Conservation (phyloP, 106 monocot species). For the Dioscorea alata region DNA sequence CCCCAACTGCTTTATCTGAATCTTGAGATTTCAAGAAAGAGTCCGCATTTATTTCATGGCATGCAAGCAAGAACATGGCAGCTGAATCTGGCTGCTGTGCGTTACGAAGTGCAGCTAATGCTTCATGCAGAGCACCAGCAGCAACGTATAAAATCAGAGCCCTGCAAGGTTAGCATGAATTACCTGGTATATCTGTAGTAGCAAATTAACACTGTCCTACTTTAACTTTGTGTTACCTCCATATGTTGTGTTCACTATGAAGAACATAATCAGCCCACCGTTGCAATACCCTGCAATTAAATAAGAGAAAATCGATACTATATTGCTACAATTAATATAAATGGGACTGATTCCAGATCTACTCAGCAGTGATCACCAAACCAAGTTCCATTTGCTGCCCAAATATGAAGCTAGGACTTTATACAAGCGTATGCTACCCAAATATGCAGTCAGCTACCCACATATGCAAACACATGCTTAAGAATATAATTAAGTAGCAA, state of each 20-base stretch:
- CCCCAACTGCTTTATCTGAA: slow-evolving; percentile 9
- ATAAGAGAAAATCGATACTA: too few species aligned
- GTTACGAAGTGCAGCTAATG: slow-evolving; percentile 73
- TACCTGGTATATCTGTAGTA: neutral
- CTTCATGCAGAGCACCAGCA: slow-evolving; percentile 82
- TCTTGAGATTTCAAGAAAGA: slow-evolving; percentile 13
- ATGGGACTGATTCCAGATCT: too few species aligned
- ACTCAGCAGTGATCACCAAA: too few species aligned
- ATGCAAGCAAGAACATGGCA: slow-evolving; percentile 96
- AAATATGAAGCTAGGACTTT: too few species aligned
- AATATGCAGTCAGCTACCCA: too few species aligned
- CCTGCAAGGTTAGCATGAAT: slow-evolving; percentile 25
- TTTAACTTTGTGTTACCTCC: slow-evolving; percentile 53
- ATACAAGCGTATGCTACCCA: too few species aligned
- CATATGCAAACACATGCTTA: too few species aligned
- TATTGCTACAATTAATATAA: too few species aligned
- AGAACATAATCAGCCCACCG: slow-evolving; percentile 79
- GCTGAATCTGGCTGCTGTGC: slow-evolving; percentile 79
- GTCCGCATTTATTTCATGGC: slow-evolving; percentile 76
- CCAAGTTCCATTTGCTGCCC: too few species aligned
- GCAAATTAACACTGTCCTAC: neutral
- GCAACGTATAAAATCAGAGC: slow-evolving; percentile 86
- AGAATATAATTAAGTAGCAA: too few species aligned
- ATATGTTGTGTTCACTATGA: slow-evolving; percentile 76
- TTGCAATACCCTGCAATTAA: slow-evolving; percentile 68